Percentiles rank a stretch among this genome's conserved stretches.
These are phyloP conservation scores for Scheffersomyces lignicola DNA, from an alignment of 1,139 yeast genomes.

Conservation along the genomic window DNA sequence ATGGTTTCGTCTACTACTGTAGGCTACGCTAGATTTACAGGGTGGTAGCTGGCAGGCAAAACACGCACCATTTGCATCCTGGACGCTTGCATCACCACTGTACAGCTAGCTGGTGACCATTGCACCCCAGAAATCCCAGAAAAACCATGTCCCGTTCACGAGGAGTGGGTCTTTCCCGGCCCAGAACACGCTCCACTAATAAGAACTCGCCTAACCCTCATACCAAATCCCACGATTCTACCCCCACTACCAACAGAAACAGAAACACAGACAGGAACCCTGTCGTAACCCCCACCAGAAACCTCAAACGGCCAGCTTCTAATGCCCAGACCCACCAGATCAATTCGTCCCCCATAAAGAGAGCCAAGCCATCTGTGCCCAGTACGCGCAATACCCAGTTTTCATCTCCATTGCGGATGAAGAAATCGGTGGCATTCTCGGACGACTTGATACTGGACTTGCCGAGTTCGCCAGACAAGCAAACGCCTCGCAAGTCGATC, in stretches of 20 bases:
- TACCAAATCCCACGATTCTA: no score
- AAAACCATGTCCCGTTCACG: not conserved
- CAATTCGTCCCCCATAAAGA: constrained; percentile 27
- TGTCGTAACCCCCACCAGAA: constrained; percentile 1
- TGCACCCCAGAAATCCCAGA: no score
- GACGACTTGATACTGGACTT: constrained; percentile 35
- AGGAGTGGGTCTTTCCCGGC: constrained; percentile 4
- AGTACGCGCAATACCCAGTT: no score
- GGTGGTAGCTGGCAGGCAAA: no score
- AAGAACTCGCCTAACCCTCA: no score
- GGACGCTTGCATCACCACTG: no score
- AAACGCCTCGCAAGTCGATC: constrained; percentile 35
- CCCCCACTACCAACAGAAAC: no score
- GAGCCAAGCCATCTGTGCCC: constrained; percentile 8
- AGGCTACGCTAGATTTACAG: no score
- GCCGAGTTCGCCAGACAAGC: constrained; percentile 27
- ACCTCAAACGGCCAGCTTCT: not conserved
- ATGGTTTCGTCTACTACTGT: no score
- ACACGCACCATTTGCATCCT: no score
- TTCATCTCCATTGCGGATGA: constrained; percentile 28
- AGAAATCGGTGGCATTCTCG: constrained; percentile 43
- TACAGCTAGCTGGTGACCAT: no score
- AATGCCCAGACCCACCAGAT: constrained; percentile 7
- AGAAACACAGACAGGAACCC: no score
- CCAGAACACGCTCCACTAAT: constrained; percentile 1